A percentile compares a stretch with the other conserved stretches of the same genome.
Evolutionary conservation across 2,329 filamentous ascomycete species (phyloP).

Genomic region (Pseudogymnoascus sp.): DNA sequence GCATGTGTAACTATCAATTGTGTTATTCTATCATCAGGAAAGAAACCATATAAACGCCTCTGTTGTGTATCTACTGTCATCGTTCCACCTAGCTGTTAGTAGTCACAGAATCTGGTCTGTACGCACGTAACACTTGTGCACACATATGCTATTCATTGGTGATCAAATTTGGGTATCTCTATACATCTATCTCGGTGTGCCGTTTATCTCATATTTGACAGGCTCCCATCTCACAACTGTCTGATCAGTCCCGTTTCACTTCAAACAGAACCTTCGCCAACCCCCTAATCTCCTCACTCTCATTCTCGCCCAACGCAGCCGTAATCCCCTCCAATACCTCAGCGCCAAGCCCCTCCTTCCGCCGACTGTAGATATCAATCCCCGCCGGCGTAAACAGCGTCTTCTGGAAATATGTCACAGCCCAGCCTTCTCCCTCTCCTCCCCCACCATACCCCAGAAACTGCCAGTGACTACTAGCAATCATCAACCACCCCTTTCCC

Average conservation of each 20-base stretch:
- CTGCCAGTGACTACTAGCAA: slow-evolving; percentile 73
- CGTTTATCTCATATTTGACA: not conserved
- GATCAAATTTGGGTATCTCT: slow-evolving; percentile 5
- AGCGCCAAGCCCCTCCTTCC: slow-evolving; percentile 49
- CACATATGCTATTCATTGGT: not conserved
- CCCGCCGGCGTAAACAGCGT: slow-evolving; percentile 79
- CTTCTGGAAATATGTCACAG: slow-evolving; percentile 76
- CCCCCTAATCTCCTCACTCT: slow-evolving; percentile 42
- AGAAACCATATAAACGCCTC: not conserved
- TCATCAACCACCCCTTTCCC: slow-evolving; percentile 64
- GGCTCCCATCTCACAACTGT: not conserved
- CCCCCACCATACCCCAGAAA: slow-evolving; percentile 61
- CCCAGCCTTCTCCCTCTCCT: slow-evolving; percentile 47
- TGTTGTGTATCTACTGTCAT: not conserved
- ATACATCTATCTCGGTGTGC: not conserved
- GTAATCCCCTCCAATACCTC: slow-evolving; percentile 50
- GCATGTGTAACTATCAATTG: slow-evolving; percentile 8
- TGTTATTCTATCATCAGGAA: not conserved
- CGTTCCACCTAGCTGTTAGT: not conserved
- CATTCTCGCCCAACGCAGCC: slow-evolving; percentile 42
- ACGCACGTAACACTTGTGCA: not conserved
- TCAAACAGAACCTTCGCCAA: slow-evolving; percentile 45
- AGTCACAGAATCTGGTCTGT: not conserved
- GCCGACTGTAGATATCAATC: slow-evolving; percentile 66
- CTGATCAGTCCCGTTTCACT: slow-evolving; percentile 27